Evolutionary conservation across 768 basidiomycete genomes (phyloP), one percentile per base, ranked within the genome.

Genomic region (Suillus placidus): DNA sequence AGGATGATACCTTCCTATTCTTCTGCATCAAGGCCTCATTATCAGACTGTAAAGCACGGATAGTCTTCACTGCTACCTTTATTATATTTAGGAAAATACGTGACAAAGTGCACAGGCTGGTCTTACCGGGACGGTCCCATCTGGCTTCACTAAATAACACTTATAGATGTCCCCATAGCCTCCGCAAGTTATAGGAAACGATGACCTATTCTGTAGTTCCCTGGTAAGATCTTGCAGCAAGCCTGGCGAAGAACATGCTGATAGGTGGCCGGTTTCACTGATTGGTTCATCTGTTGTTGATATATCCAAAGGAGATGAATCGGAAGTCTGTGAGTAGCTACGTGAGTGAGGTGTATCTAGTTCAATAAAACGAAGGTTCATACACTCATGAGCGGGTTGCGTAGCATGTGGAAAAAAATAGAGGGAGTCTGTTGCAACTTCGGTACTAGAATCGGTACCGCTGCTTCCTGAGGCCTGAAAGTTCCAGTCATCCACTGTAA

Each of bases 41-140:
- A n/a, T 16, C 26, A 3, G 55, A 60, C 9, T n/a, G 13, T 18
- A 42, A 64, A 34, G 30, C 60, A 43, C 63, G 54, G 32, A 64
- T 34, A 13, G 54, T 57, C 56, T 64, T 64, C 34, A 64, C 63
- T 18, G 63, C 63, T 45, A 40, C 63, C 55, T 57, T 14, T 43
- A 10, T 26, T 10, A 37, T 35, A 12, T 26, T 30, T 13, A 40
- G 23, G 7, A 58, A 18, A 9, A 43, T 18, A 37, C 3, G 13
- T 4, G 9, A 20, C 3, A 12, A 13, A 56, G 20, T 60, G 14
- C n/a, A 37, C 10, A 47, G 26, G 16, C 32, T 51, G 38, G 18
- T 23, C 63, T 20, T 37, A 64, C 63, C 14, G 26, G 42, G 43
- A 64, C 7, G 3, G 13, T 64, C 23, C 34, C 23, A 37, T 20